Percentiles rank a stretch among this genome's conserved stretches.
Conservation (phyloP, 208 protist species). For the Crithidia acanthocephali region DNA sequence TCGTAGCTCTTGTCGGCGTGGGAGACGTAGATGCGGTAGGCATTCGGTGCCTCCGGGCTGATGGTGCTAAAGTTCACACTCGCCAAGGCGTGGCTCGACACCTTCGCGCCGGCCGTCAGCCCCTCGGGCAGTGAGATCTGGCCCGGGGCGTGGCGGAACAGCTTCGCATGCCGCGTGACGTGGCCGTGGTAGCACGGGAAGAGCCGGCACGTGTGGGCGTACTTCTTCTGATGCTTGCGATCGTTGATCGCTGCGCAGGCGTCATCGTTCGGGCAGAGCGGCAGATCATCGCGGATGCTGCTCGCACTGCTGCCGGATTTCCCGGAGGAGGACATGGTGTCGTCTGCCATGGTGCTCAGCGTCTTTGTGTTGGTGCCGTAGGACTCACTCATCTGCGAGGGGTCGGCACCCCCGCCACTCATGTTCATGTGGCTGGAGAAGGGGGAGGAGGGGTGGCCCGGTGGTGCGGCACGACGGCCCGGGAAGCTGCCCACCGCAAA, state of each 20-base stretch:
- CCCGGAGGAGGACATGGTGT: conserved; percentile 45
- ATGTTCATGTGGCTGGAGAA: conserved; percentile 9
- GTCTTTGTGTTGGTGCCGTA: conserved; percentile 26
- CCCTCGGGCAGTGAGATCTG: conserved; percentile 67
- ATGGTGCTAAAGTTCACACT: conserved; percentile 89
- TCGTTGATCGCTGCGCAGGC: conserved; percentile 80
- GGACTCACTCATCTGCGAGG: conserved; percentile 1
- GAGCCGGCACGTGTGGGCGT: conserved; percentile 85
- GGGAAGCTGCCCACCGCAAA: conserved; percentile 23
- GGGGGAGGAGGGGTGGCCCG: conserved; percentile 6
- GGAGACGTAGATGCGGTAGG: conserved; percentile 84
- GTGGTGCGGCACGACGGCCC: not conserved
- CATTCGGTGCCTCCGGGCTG: conserved; percentile 77
- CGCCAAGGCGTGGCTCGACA: conserved; percentile 64
- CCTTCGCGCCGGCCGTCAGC: conserved; percentile 40
- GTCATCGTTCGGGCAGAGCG: conserved; percentile 76
- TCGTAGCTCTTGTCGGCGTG: conserved; percentile 80
- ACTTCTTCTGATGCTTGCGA: conserved; percentile 82
- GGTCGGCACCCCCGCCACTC: not conserved
- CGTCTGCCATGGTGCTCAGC: conserved; percentile 29
- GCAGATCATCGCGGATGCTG: conserved; percentile 68
- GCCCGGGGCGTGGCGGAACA: conserved; percentile 80
- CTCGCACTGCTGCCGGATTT: conserved; percentile 71
- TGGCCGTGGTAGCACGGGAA: conserved; percentile 89
- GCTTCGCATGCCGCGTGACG: conserved; percentile 69